Conservation (phyloP, 345 rosid species). For the Heritiera fomes region DNA sequence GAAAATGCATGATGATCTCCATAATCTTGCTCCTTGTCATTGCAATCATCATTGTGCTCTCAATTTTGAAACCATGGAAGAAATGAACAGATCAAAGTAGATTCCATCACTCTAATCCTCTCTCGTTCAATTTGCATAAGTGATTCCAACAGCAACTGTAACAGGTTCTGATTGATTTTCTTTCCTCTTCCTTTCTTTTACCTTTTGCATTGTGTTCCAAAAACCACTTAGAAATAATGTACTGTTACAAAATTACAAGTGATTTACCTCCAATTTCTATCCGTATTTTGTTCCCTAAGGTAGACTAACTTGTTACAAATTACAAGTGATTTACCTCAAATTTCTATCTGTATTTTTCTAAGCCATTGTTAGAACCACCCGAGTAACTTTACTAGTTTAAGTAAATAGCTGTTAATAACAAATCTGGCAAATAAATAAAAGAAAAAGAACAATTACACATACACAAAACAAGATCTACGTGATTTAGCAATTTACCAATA, state of each 20-base stretch:
- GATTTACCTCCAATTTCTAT: neutral
- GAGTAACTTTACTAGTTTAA: neutral
- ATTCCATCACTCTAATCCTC: neutral
- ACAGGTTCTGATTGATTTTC: neutral
- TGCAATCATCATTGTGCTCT: constrained; percentile 53
- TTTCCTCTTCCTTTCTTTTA: neutral
- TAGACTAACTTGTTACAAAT: neutral
- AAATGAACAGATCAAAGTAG: constrained; percentile 19
- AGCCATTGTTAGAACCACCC: neutral
- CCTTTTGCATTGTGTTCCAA: neutral
- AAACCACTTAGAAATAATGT: neutral
- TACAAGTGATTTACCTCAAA: too few species aligned
- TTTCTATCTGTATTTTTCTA: neutral
- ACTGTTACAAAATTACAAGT: neutral
- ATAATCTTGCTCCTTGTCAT: constrained; percentile 54
- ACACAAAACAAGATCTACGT: too few species aligned
- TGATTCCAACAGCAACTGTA: neutral
- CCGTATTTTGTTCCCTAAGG: neutral
- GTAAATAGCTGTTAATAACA: too few species aligned
- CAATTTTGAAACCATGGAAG: constrained; percentile 65
- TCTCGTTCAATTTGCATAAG: neutral
- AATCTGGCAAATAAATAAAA: too few species aligned
- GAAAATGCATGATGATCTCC: constrained; percentile 70
- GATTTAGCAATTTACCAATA: too few species aligned
- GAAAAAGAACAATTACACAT: too few species aligned